These are phyloP conservation scores for Clitopilus passeckerianus DNA, from an alignment of 768 basidiomycete genomes.

Conservation along the genomic window DNA sequence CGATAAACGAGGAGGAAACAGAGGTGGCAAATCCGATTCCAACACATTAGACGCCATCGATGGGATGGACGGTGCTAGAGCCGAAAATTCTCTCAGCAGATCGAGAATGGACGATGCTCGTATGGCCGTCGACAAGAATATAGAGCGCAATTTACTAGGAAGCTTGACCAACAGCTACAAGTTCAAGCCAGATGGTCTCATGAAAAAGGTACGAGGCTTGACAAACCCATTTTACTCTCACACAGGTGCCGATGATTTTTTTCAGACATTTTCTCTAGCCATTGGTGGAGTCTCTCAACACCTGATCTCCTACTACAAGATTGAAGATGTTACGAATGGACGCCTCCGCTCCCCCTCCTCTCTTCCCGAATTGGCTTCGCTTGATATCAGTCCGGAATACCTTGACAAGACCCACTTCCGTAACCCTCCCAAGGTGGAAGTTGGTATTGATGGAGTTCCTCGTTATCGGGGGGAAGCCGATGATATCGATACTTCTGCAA, in stretches of 20 bases:
- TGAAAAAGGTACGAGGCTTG: conserved; percentile 80
- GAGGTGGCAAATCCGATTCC: conserved; percentile 39
- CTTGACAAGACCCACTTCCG: conserved; percentile 90
- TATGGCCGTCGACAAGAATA: conserved; percentile 57
- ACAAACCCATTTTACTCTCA: neutral
- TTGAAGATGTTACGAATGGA: conserved; percentile 87
- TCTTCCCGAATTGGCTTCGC: conserved; percentile 77
- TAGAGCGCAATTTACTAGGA: conserved; percentile 81
- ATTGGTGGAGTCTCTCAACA: conserved; percentile 86
- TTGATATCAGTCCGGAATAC: conserved; percentile 85
- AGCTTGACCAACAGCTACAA: conserved; percentile 91
- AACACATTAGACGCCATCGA: conserved; percentile 28
- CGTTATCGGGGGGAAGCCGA: conserved; percentile 84
- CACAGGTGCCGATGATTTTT: conserved; percentile 4
- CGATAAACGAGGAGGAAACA: conserved; percentile 73
- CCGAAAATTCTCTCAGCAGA: conserved; percentile 52
- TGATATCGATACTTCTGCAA: conserved; percentile 48
- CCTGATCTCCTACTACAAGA: conserved; percentile 90
- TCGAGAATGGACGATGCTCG: conserved; percentile 47
- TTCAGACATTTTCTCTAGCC: conserved; percentile 85
- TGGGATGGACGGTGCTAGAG: conserved; percentile 18
- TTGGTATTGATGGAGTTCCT: conserved; percentile 77
- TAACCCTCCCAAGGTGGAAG: conserved; percentile 83
- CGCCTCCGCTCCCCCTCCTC: conserved; percentile 86
- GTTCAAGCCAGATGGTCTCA: conserved; percentile 89